Base-by-base conservation (phyloP, 2,329 filamentous ascomycete species). In the Pochonia chlamydosporia region DNA sequence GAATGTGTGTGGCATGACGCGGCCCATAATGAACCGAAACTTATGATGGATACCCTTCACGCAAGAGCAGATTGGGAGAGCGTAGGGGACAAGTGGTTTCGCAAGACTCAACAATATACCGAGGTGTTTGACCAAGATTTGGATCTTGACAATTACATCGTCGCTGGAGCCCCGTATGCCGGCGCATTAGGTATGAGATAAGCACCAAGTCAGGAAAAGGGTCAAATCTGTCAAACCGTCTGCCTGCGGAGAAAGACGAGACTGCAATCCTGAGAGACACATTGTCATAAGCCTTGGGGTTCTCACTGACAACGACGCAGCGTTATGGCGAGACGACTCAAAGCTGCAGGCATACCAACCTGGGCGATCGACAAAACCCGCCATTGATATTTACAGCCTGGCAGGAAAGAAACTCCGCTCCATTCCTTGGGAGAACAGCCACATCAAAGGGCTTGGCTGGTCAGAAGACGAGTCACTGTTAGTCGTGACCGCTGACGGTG, bases 381-480 rank as follows among this genome's bases (percentile, higher is more conserved):
- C 83, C 58, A 95, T 99, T 69, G 90, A 96, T 63, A 83, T 99
- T 46, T 96, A 96, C 73, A 96, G 88, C 62, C 92, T 86, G 65
- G 85, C 93, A 10, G 93, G 93, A 46, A 93, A 90, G 72, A 81
- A 89, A 49, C 85, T 99, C 52, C 84, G 85, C 59, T 82, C 81
- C 62, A 89, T 96, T 55, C 81, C 86, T 63, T 97, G 92, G 91
- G 92, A 97, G 59, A 89, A 91, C 68, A 89, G 89, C 40, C 74
- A 83, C 3, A 88, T 99, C 61, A 87, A 85, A 64, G 90, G 89
- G 2, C 76, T 99, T 18, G 93, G 93, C 28, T 99, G 93, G 93
- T 96, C 91, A 18, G 92, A 96, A 60, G 89, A 96, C 54, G 93
- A 99, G 73, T 86, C 87, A 62, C 76, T 99, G 40, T 73, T 99